Base-by-base conservation (phyloP, 192 early-diverging fungal species). In the Coemansia sp. region DNA sequence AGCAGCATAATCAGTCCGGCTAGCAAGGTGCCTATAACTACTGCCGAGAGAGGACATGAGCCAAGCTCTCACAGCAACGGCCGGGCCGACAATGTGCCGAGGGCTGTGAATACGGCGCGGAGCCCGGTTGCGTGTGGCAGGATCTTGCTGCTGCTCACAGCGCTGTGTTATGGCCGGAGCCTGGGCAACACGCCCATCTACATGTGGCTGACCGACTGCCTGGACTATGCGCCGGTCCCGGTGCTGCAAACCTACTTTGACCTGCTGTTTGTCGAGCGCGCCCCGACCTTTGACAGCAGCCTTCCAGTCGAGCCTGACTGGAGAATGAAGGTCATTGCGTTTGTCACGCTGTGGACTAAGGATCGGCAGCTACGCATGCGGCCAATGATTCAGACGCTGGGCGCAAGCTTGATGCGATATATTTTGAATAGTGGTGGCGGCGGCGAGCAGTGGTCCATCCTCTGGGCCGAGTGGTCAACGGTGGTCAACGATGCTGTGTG, bases 121-220 rank as follows among this genome's bases (percentile, higher is more conserved):
- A 35, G 52, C 11, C 74, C 74, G 5, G 53, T 48, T 0, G 66
- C 76, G 11, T 72, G 70, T 40, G 54, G 60, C 29, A 59, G 76
- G 9, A 65, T 79, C 4, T 44, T 73, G 32, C 63, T 63, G 27
- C 43, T 79, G 21, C 55, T 79, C 14, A 71, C 67, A 4, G 70
- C 62, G 6, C 60, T 79, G 55, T 39, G 70, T 17, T 79, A 79
- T 36, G 67, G 70, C 2, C 65, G 62, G 32, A 72, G 67, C 44
- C 40, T 69, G 52, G 64, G 58, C 36, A 67, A 69, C 18, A 72
- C 76, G 37, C 76, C 76, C 7, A 72, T 79, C 27, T 53, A 79
- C 43, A 69, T 64, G 63, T 79, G 76, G 76, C 56, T 79, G 38
- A 69, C 70, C 0, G 76, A 79, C 44, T 68, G 62, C 40, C 50